A percentile compares a stretch with the other conserved stretches of the same genome.
Conservation (phyloP, 1,284 basidiomycete species). For the Fomitopsis betulina region DNA sequence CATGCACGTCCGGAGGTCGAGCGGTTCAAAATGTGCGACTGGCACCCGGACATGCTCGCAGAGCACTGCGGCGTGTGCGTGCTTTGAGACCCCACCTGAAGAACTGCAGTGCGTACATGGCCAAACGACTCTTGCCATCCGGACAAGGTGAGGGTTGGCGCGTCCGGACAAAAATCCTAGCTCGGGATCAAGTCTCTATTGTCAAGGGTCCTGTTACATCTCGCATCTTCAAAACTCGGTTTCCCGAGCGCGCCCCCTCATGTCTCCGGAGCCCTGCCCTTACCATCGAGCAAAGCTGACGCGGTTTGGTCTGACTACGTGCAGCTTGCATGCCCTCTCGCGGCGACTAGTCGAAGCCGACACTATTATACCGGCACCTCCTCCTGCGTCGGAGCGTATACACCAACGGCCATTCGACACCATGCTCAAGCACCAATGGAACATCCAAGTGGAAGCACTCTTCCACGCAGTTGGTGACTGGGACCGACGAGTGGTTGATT, state of each 20-base stretch:
- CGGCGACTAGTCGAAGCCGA: slow-evolving; percentile 21
- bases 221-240: neutral
- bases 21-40: no score
- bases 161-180: no score
- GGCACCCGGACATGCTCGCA: no score
- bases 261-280: neutral
- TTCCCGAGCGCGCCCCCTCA: neutral
- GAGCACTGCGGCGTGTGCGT: no score
- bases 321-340: slow-evolving; percentile 24
- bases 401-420: slow-evolving; percentile 20
- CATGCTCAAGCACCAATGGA: slow-evolving; percentile 26
- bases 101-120: no score
- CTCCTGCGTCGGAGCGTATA: slow-evolving; percentile 24
- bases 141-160: no score
- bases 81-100: no score
- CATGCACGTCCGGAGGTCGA: no score
- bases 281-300: neutral
- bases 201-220: neutral
- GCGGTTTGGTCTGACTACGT: neutral
- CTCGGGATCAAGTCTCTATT: no score
- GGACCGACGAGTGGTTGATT: slow-evolving; percentile 19
- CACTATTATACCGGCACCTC: slow-evolving; percentile 15
- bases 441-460: slow-evolving; percentile 23
- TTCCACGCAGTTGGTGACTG: slow-evolving; percentile 19
- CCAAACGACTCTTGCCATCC: no score